Base-by-base conservation (phyloP, 495 filamentous ascomycete species). In the Parmelia sp. region DNA sequence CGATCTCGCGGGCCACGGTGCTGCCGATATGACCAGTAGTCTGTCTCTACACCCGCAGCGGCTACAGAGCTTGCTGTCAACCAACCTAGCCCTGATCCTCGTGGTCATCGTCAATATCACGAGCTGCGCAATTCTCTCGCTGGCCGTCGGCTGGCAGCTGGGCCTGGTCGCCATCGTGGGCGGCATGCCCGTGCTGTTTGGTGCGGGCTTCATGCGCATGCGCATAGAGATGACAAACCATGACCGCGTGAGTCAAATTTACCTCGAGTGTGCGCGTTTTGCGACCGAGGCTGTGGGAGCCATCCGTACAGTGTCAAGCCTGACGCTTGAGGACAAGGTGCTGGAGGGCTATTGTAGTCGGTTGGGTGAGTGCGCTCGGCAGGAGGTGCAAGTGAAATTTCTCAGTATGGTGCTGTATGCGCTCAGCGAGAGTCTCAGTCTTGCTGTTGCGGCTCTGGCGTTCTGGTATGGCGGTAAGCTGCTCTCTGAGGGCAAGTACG, bases 21-120 rank as follows among this genome's bases (percentile, higher is more conserved):
- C 51, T 10, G 51, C 8, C 8, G 21, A 12, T 10, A 12, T 56
- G 51, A 56, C 51, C 11, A 21, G 9, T 21, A 56, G 27, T 10
- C 31, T 56, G 51, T 12, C 51, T 10, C 51, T 12, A 33, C n/a
- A 56, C 21, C 51, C 51, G 27, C 8, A 10, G 8, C 51, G 21
- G 21, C 31, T 56, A n/a, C 80, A 84, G 65, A 80, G 79, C 0
- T 69, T 85, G 64, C 75, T 73, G 59, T 76, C 79, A 63, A 74
- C 75, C 29, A 72, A 77, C 40, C 71, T 82, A 31, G 72, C 78
- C 64, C 78, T 76, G 21, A 66, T 84, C 42, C 74, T 83, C 2
- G 53, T 61, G 1, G 75, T 85, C 58, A 70, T 79, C 17, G 64
- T 84, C 29, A 75, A 82, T 0, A 74, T 81, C 60, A 69, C 80